Evolutionary conservation across 2,329 filamentous ascomycete species (phyloP).

Genomic region (Penicillium sp.): DNA sequence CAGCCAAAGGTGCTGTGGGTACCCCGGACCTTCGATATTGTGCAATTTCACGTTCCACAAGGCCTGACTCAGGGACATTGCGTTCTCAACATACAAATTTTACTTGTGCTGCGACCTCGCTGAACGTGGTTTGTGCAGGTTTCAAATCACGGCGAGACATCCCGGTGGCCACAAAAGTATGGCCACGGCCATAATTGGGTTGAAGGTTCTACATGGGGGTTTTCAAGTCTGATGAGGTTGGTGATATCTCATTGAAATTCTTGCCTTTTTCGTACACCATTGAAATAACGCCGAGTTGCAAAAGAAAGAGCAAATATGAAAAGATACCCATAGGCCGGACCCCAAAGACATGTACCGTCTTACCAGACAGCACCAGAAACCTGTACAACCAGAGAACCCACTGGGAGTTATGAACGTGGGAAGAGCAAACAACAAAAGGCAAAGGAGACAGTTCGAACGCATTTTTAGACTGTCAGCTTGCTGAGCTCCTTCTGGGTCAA

Average conservation of each 20-base stretch:
- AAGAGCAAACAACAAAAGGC: slow-evolving; percentile 21
- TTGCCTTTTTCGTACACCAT: slow-evolving; percentile 45
- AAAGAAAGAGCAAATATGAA: slow-evolving; percentile 34
- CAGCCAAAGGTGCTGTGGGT: background rate
- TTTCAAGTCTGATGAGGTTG: slow-evolving; percentile 15
- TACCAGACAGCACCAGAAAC: slow-evolving; percentile 38
- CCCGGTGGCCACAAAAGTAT: background rate
- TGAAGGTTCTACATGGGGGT: background rate
- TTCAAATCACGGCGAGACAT: background rate
- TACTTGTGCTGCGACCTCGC: background rate
- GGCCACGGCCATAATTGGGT: background rate
- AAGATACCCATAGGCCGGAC: slow-evolving; percentile 40
- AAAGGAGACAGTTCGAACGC: slow-evolving; percentile 20
- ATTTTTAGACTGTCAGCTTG: slow-evolving; percentile 54
- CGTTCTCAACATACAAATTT: background rate
- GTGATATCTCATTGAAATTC: slow-evolving; percentile 29
- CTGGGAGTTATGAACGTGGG: slow-evolving; percentile 26
- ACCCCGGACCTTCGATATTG: background rate
- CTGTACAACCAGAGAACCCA: slow-evolving; percentile 40
- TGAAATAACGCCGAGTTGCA: slow-evolving; percentile 41
- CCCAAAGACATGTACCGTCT: slow-evolving; percentile 41
- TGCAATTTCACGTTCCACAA: background rate
- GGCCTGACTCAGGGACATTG: no score
- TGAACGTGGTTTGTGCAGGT: slow-evolving; percentile 3
- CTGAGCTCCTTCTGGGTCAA: slow-evolving; percentile 60